Base-by-base conservation (phyloP, 257 asterid genomes). In the Vinca minor region DNA sequence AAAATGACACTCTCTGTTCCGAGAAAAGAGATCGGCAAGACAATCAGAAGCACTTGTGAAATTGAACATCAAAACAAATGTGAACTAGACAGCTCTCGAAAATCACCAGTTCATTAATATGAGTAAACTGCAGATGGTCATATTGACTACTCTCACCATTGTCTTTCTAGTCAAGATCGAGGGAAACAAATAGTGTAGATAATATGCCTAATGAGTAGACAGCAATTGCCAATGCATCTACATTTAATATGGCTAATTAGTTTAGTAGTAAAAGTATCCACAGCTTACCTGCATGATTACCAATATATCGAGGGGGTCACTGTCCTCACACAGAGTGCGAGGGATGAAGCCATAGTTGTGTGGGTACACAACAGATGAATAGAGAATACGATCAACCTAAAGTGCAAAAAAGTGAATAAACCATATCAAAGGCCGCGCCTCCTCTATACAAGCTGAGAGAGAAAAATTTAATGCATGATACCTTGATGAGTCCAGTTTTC, bases 341-440 rank as follows among this genome's bases (percentile, higher is more conserved):
- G 98, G 98, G 77, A 92, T 70, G 74, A 92, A 92, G 54, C 98
- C 98, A 76, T 89, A 93, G 94, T 93, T 93, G 76, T 93, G 98
- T 56, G 98, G 97, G 75, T 93, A 93, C 66, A 93, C 98, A 68
- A 93, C 97, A 36, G 97, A 89, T 49, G 98, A 89, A 78, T 93
- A 87, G 53, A 93, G 96, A 79, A 93, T 74, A 25, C 98, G 97
- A 75, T 93, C 97, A 72, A 93, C 96, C 98, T 93, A 79, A 56
- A 76, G 45, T 49, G 50, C 28, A 77, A 47, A 50, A 10, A 59
- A 29, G 54, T 77, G 36, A 52, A 71, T 57, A 67, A 59, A 50
- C 34, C 42, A 31, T 31, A 44, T 14, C 55, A 26, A 4, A 62
- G 11, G 10, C 34, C 35, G n/a, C 50, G 28, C 17, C 44, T n/a